phyloP scores from a whole-genome alignment of 495 filamentous ascomycete species.

The Daldinia concentrica region DNA sequence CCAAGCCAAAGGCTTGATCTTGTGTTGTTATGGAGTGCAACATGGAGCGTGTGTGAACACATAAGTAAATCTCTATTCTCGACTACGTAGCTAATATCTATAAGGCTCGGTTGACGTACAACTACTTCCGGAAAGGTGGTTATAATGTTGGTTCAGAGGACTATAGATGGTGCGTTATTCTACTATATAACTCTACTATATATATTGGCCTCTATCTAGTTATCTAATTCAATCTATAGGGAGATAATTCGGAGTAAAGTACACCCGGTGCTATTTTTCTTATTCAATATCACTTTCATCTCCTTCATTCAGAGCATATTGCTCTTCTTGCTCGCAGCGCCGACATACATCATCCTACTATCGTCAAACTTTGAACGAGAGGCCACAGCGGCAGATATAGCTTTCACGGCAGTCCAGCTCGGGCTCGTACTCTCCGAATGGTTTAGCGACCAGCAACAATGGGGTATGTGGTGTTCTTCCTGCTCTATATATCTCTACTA shows the following conservation, averaged over 20 bases:
- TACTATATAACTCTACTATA: no score
- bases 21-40: conserved; percentile 70
- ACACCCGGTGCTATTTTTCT: conserved; percentile 68
- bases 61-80: neutral
- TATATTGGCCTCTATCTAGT: neutral
- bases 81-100: conserved; percentile 17
- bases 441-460: conserved; percentile 93
- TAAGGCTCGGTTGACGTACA: conserved; percentile 79
- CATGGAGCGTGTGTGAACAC: conserved; percentile 79
- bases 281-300: conserved; percentile 91
- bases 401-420: conserved; percentile 73
- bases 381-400: conserved; percentile 67
- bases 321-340: conserved; percentile 77
- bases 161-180: conserved; percentile 77
- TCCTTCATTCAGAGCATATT: conserved; percentile 83
- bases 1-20: conserved; percentile 79
- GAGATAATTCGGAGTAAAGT: conserved; percentile 56
- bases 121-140: conserved; percentile 97
- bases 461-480: conserved; percentile 63
- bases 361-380: conserved; percentile 53
- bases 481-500: conserved; percentile 9
- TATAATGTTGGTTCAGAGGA: conserved; percentile 90
- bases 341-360: conserved; percentile 83
- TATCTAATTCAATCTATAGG: conserved; percentile 46
- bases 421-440: conserved; percentile 76